Base-by-base conservation (phyloP, 2,329 filamentous ascomycete species). In the Polychaeton citri region DNA sequence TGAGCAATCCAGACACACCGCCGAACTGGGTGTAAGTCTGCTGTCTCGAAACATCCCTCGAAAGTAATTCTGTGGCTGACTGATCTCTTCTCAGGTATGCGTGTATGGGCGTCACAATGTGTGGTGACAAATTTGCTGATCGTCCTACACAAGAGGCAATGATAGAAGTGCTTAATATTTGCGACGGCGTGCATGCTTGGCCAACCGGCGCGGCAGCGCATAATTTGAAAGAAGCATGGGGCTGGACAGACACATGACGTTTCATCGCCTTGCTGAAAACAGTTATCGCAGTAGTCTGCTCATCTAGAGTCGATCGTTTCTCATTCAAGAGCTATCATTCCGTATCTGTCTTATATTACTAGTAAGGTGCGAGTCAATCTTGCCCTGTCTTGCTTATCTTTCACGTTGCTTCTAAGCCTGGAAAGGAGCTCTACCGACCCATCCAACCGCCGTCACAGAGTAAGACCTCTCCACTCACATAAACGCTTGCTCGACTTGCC, bases 391-490 rank as follows among this genome's bases (percentile, higher is more conserved):
- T n/a, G n/a, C n/a, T n/a, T n/a, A n/a, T n/a, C n/a, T n/a, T n/a
- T n/a, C n/a, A n/a, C n/a, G n/a, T n/a, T n/a, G n/a, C n/a, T n/a
- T n/a, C n/a, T n/a, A n/a, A n/a, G n/a, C n/a, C n/a, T n/a, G n/a
- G n/a, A n/a, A n/a, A n/a, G n/a, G n/a, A n/a, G n/a, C 7, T 12
- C 24, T 26, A 44, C 38, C 43, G 41, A 8, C 41, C 38, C 32
- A 44, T 37, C 30, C 33, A 94, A 8, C 86, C 86, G 6, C 86
- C 86, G 59, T 94, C 87, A 32, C 94, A 82, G 18, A 81, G 79
- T 47, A 94, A 54, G 4, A 85, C 66, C 60, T 93, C 82, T 0
- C 86, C 86, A 46, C 72, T 84, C 24, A 93, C 79, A 62, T 93
- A 93, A 7, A 66, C 73, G 54, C 81, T 83, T n/a, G 79, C 81